Conservation (phyloP, 2,329 filamentous ascomycete species). For the Colletotrichum somersetense region DNA sequence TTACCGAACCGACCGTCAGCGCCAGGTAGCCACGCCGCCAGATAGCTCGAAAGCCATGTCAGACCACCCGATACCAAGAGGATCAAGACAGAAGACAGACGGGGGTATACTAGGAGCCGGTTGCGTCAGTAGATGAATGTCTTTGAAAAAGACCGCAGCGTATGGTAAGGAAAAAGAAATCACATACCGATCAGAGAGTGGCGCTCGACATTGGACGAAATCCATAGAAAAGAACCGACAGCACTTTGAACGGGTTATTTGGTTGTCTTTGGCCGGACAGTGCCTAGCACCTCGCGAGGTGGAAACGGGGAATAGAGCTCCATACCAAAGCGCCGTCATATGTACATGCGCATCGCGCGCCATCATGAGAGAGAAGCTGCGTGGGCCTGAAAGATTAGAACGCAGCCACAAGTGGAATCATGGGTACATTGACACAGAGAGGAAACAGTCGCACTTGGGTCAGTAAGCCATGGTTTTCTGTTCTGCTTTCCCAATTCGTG, state of each 20-base stretch:
- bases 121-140: not conserved
- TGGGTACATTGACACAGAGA: not conserved
- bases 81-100: conserved; percentile 61
- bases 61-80: conserved; percentile 59
- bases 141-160: conserved; percentile 1
- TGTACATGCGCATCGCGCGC: conserved; percentile 50
- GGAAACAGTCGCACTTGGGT: not conserved
- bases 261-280: not conserved
- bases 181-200: conserved; percentile 62
- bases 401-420: conserved; percentile 1
- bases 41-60: conserved; percentile 57
- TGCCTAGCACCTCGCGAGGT: not conserved
- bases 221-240: conserved; percentile 62
- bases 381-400: conserved; percentile 3
- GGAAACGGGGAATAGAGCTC: not conserved
- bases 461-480: not conserved
- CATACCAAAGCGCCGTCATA: conserved; percentile 53
- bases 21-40: conserved; percentile 61
- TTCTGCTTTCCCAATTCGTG: not conserved
- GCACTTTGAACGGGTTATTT: conserved; percentile 51
- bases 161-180: not conserved
- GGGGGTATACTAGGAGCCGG: conserved; percentile 57
- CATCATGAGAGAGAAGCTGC: conserved; percentile 42
- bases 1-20: conserved; percentile 61
- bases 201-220: conserved; percentile 59